Conservation (phyloP, 108 stramenopile species). For the Aurantiochytrium sp. region DNA sequence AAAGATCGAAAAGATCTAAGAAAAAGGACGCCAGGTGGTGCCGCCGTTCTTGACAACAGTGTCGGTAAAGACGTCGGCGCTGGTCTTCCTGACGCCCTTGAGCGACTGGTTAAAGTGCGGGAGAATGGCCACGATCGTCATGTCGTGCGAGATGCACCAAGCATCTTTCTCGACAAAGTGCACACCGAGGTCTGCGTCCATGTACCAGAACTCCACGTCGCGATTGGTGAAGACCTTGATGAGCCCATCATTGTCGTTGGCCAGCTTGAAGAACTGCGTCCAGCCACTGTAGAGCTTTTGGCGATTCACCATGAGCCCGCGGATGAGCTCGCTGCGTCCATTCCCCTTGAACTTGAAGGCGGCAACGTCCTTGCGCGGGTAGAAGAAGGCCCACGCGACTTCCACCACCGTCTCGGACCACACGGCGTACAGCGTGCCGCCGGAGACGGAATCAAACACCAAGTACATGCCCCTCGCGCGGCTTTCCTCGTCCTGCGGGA, state of each 20-base stretch:
- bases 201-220: background rate
- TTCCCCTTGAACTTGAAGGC: constrained; percentile 8
- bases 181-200: background rate
- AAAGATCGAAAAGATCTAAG: no score
- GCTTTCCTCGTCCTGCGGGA: background rate
- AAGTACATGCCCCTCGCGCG: background rate
- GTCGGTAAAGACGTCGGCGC: background rate
- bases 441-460: background rate
- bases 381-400: constrained; percentile 14
- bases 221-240: background rate
- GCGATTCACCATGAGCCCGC: background rate
- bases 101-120: background rate
- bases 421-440: background rate
- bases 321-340: background rate
- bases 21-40: background rate
- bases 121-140: background rate
- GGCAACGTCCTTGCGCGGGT: background rate
- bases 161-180: background rate
- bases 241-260: background rate
- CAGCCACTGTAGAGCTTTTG: background rate
- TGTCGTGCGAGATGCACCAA: background rate
- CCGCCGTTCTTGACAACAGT: background rate
- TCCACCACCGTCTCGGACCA: constrained; percentile 4
- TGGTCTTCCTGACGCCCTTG: constrained; percentile 5
- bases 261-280: constrained; percentile 18